Conservation (phyloP, 176 grass and related monocot genomes). For the Saccharum officinarum region DNA sequence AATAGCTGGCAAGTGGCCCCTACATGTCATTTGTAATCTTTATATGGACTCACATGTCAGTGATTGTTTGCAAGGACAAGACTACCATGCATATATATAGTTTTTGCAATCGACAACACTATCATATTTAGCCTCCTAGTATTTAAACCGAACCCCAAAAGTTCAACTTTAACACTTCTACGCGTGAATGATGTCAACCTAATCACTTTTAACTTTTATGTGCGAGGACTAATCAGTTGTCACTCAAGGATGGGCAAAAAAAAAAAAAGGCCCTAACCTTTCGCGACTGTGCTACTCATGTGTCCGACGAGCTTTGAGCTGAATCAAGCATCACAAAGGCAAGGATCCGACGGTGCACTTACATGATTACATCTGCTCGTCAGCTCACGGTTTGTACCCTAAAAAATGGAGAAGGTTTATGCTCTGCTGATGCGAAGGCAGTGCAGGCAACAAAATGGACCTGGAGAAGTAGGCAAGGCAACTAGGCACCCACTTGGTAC, state of each 20-base stretch:
- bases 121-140: not conserved
- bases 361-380: slow-evolving; percentile 24
- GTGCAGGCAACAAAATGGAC: slow-evolving; percentile 20
- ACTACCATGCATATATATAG: not conserved
- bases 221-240: slow-evolving; percentile 28
- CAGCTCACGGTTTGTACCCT: slow-evolving; percentile 16
- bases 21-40: not conserved
- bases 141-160: not conserved
- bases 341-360: slow-evolving; percentile 32
- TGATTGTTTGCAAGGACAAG: not conserved
- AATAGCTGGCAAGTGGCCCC: not conserved
- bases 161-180: not conserved
- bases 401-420: slow-evolving; percentile 14
- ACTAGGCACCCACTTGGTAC: slow-evolving; percentile 19
- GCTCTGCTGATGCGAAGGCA: slow-evolving; percentile 20
- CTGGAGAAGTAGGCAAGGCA: slow-evolving; percentile 7
- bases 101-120: not conserved
- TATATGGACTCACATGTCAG: not conserved
- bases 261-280: slow-evolving; percentile 22
- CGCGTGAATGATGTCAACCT: slow-evolving; percentile 37
- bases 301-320: slow-evolving; percentile 24
- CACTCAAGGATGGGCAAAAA: not conserved
- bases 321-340: slow-evolving; percentile 35
- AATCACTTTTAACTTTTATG: slow-evolving; percentile 25
- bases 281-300: slow-evolving; percentile 27